Conservation (phyloP, 768 basidiomycete species). For the Tremella fuciformis region DNA sequence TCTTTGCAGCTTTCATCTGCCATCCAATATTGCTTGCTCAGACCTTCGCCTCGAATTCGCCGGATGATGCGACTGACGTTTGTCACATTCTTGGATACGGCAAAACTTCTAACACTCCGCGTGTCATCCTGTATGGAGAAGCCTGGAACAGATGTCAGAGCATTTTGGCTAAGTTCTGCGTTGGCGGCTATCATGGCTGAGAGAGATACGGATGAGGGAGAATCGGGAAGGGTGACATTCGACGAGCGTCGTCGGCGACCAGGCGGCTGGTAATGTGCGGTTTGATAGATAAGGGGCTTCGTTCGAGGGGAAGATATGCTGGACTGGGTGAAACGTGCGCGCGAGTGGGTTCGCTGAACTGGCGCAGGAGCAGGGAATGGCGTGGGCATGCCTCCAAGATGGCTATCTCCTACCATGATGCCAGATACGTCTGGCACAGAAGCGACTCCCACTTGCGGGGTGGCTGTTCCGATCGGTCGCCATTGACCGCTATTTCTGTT, state of each 20-base stretch:
- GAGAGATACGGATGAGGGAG: conserved; percentile 41
- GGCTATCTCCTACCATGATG: not conserved
- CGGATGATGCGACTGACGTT: conserved; percentile 91
- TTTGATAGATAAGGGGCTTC: conserved; percentile 20
- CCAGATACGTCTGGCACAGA: conserved; percentile 38
- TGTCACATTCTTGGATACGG: conserved; percentile 62
- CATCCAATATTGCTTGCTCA: conserved; percentile 93
- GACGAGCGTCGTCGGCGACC: conserved; percentile 35
- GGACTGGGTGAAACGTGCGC: conserved; percentile 16
- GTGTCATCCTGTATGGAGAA: conserved; percentile 91
- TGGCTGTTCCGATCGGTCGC: conserved; percentile 36
- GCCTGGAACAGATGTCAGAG: conserved; percentile 64
- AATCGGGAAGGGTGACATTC: conserved; percentile 43
- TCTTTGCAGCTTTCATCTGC: conserved; percentile 93
- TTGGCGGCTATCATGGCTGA: conserved; percentile 44
- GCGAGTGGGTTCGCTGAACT: conserved; percentile 7
- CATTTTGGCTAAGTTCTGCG: conserved; percentile 40
- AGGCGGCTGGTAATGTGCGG: conserved; percentile 24
- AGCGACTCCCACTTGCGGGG: conserved; percentile 42
- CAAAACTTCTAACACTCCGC: conserved; percentile 63
- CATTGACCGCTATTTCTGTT: conserved; percentile 33
- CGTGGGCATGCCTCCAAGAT: not conserved
- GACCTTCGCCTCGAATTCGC: conserved; percentile 84
- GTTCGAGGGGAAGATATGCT: conserved; percentile 22
- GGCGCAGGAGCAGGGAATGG: conserved; percentile 9